phyloP scores from a whole-genome alignment of 768 basidiomycete species.

The Tulasnella sp. region DNA sequence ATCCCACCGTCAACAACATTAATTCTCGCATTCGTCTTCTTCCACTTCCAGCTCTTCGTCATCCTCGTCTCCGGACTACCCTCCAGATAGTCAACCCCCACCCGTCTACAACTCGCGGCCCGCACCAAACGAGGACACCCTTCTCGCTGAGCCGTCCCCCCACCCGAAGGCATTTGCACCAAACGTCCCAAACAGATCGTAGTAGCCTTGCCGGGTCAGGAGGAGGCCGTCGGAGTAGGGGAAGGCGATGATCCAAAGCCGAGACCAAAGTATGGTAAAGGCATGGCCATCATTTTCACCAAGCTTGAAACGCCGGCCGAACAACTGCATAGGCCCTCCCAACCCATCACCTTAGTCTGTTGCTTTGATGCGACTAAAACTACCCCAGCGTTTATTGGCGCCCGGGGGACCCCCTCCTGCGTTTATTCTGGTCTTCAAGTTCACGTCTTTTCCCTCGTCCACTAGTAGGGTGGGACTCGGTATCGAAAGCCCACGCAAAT shows the following conservation, averaged over 20 bases:
- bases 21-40: background rate
- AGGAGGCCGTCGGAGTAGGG: background rate
- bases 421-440: too few relatives aligned
- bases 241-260: background rate
- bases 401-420: too few relatives aligned
- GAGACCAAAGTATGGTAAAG: constrained; percentile 10
- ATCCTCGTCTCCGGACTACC: constrained; percentile 8
- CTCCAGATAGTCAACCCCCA: background rate
- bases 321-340: too few relatives aligned
- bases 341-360: too few relatives aligned
- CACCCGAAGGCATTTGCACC: constrained; percentile 6
- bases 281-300: background rate
- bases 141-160: constrained; percentile 16
- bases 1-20: background rate
- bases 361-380: too few relatives aligned
- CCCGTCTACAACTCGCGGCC: constrained; percentile 15
- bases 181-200: constrained; percentile 7
- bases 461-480: too few relatives aligned
- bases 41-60: background rate
- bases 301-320: too few relatives aligned
- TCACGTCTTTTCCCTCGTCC: too few relatives aligned
- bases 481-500: too few relatives aligned
- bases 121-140: constrained; percentile 5
- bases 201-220: background rate
- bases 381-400: too few relatives aligned